Evolutionary conservation across 768 basidiomycete genomes (phyloP), one percentile per base, ranked within the genome.

Genomic region (Serpula lacrymans): DNA sequence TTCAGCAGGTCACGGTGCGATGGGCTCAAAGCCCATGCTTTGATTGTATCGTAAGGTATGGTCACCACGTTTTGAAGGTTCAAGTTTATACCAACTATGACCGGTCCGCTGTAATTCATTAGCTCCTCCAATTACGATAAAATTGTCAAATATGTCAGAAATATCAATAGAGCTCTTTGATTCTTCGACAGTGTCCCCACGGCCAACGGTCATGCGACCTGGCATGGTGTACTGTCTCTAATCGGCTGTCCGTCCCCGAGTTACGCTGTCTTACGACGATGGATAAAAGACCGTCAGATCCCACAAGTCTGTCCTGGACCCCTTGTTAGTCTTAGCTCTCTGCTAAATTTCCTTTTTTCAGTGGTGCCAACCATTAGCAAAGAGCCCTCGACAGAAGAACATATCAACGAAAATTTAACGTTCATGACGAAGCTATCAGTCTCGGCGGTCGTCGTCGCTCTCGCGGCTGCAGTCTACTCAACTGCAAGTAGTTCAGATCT

Each of bases 121-220:
- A n/a, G n/a, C n/a, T n/a, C n/a, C n/a, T n/a, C n/a, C n/a, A n/a
- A n/a, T n/a, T n/a, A n/a, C n/a, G n/a, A n/a, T n/a, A n/a, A n/a
- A n/a, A n/a, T n/a, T n/a, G n/a, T n/a, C n/a, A n/a, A n/a, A n/a
- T n/a, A n/a, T n/a, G n/a, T n/a, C n/a, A n/a, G n/a, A n/a, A n/a
- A 24, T 23, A 26, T 39, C 21, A 28, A 39, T 39, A 28, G 23
- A 18, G 26, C 37, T 13, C 11, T 20, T 6, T 14, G 37, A 28
- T 26, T 6, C 22, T 39, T 13, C 9, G 22, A 17, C 22, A 10
- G 11, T 22, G 20, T 45, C 45, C 41, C 34, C 41, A 43, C 41
- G 35, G 35, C 30, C 35, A 22, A 22, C n/a, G 30, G 42, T 46
- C 43, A 45, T 30, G 30, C 29, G 43, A 34, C 41, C 31, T 21